Conservation (phyloP, 2,329 filamentous ascomycete genomes). For the Gaeumannomyces sp. region DNA sequence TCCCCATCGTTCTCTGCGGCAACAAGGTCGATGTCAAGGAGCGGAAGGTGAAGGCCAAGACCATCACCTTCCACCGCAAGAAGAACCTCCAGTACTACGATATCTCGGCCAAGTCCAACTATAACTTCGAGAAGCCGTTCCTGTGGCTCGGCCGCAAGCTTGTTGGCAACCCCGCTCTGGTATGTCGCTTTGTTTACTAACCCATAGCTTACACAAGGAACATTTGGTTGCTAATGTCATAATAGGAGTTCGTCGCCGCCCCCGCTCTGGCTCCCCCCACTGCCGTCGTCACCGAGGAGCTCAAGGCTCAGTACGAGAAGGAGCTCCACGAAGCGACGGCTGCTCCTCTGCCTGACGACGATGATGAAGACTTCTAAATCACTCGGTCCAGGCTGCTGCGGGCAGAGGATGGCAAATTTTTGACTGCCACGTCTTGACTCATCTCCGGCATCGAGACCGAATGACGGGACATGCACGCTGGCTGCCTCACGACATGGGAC, state of each 20-base stretch:
- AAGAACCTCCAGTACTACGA: slow-evolving; percentile 99
- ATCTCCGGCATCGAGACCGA: background rate
- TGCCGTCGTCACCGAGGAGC: slow-evolving; percentile 77
- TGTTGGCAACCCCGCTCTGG: slow-evolving; percentile 82
- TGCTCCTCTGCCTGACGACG: slow-evolving; percentile 90
- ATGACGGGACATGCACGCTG: slow-evolving; percentile 1
- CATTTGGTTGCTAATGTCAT: background rate
- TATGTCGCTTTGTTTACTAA: slow-evolving; percentile 38
- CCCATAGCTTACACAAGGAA: background rate
- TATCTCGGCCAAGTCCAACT: slow-evolving; percentile 99
- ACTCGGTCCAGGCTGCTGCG: background rate
- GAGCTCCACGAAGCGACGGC: slow-evolving; percentile 80
- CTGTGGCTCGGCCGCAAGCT: slow-evolving; percentile 98
- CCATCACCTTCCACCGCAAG: slow-evolving; percentile 99
- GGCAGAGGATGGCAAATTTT: background rate
- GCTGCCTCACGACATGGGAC: background rate
- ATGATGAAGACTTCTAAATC: slow-evolving; percentile 65
- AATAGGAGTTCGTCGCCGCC: slow-evolving; percentile 90
- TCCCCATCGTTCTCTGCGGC: slow-evolving; percentile 94
- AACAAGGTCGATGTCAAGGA: slow-evolving; percentile 99
- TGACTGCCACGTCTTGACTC: background rate
- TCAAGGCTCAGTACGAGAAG: slow-evolving; percentile 74
- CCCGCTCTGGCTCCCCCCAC: slow-evolving; percentile 92
- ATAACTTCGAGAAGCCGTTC: slow-evolving; percentile 99
- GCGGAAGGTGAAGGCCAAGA: slow-evolving; percentile 99